Evolutionary conservation across 179 eudicot species (phyloP), one percentile per base, ranked within the genome.

Genomic region (Gypsophila paniculata): DNA sequence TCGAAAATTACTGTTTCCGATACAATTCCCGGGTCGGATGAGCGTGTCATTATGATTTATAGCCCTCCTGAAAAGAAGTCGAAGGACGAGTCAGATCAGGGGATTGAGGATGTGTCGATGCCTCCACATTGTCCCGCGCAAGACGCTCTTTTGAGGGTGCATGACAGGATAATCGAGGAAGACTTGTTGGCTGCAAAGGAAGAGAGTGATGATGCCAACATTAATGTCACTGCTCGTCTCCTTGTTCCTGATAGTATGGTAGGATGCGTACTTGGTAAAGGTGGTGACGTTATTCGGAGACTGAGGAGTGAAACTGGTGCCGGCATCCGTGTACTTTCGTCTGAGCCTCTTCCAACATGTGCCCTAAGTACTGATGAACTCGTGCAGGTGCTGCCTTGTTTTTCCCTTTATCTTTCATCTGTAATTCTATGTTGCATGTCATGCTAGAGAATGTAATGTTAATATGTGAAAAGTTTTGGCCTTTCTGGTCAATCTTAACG

Each of bases 281-380:
- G 87, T 59, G 97, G 95, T 57, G 97, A 89, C 76, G 91, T 91
- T 53, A 88, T 91, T 65, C 87, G 82, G 82, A 86, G 83, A 72
- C 80, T 91, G 81, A 85, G 95, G 75, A 87, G 80, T 78, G 92
- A 91, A 72, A 91, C 92, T 32, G 88, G 91, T 74, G 97, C 97
- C 6, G 85, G 78, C 71, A 89, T 91, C 49, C 90, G 97, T 49
- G 88, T 91, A 63, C 89, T 91, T 82, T 86, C 95, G 32, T 64
- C 82, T 34, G 95, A 91, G 21, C 87, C 86, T 77, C 89, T 87
- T 70, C 97, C 95, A 25, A 55, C 86, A 53, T 86, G 97, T 85
- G 95, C 97, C 48, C 55, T 85, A 87, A 82, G 73, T 64, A 86
- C 84, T 62, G 92, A 91, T 67, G 90, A 87, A 79, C 74, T 91